Percentiles rank a stretch among this genome's conserved stretches.
These are phyloP conservation scores for Dissoconium aciculare DNA, from an alignment of 2,329 filamentous ascomycete genomes.

Conservation along the genomic window DNA sequence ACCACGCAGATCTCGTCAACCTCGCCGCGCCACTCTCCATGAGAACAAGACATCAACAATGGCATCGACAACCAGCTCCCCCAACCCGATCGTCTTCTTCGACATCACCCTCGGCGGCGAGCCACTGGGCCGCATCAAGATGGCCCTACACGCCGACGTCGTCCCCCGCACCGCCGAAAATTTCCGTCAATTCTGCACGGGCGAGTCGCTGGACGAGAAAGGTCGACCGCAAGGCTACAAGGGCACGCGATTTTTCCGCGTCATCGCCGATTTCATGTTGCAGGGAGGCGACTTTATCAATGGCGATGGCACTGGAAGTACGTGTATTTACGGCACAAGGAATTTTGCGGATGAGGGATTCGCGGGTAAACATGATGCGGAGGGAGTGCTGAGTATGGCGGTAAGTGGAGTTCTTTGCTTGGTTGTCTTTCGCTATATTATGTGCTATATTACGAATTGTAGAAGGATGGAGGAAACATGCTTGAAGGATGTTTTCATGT, in stretches of 20 bases:
- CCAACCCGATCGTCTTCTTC: constrained; percentile 51
- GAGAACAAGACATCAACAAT: too few species aligned
- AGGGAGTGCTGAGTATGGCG: constrained; percentile 84
- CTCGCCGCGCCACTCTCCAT: background rate
- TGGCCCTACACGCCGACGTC: constrained; percentile 76
- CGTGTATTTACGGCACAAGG: constrained; percentile 69
- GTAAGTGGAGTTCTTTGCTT: constrained; percentile 37
- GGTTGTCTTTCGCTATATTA: background rate
- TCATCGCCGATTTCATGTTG: constrained; percentile 94
- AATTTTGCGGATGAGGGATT: constrained; percentile 71
- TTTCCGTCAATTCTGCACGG: constrained; percentile 93
- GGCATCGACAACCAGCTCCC: constrained; percentile 5
- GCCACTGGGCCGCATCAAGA: constrained; percentile 70
- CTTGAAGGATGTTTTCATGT: constrained; percentile 1
- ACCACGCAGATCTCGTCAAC: background rate
- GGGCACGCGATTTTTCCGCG: constrained; percentile 81
- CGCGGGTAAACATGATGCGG: constrained; percentile 51
- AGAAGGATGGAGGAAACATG: background rate
- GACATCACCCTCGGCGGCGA: constrained; percentile 72
- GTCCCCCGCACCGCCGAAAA: constrained; percentile 70
- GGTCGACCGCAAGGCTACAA: constrained; percentile 87
- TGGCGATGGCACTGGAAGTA: constrained; percentile 78
- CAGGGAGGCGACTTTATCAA: constrained; percentile 94
- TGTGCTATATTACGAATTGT: background rate
- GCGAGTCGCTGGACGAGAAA: constrained; percentile 65